Evolutionary conservation across 768 basidiomycete species (phyloP), one percentile per base, ranked within the genome.

Genomic region (Coprinopsis marcescibilis): DNA sequence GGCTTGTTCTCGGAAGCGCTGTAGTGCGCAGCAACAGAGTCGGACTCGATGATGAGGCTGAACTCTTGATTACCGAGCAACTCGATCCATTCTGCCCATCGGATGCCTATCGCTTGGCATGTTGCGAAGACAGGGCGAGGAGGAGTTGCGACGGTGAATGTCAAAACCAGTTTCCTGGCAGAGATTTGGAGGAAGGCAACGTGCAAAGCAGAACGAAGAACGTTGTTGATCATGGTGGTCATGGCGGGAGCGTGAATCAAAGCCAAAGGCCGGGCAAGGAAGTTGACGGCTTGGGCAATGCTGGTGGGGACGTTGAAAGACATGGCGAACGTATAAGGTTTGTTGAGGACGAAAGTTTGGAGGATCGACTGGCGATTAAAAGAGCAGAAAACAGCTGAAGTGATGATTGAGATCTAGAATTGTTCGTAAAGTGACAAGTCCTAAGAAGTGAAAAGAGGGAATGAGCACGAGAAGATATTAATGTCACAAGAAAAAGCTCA

Each of bases 51-150:
- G 43, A 64, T 50, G 32, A 71, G 58, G 25, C 66, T 63, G 29
- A 71, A 66, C n/a, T 61, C 58, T 12, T 59, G 55, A 20, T 59
- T 55, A 12, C 67, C 66, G 20, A 72, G 55, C 25, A 60, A 56
- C 2, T 49, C 40, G 50, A 70, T 65, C 69, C 68, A 72, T 20
- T 65, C 63, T 2, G 56, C 50, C 69, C 69, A 71, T 3, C 49
- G 46, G 11, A 72, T 42, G 15, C 58, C 55, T 15, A 61, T 53
- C 25, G 62, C 65, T 24, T 65, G 54, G 51, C 66, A 70, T 0
- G 67, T 65, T 2, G 61, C 62, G 29, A 60, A 52, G 24, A 72
- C 53, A n/a, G 65, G 59, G 19, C 60, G 61, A n/a, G 69, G 65
- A 17, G 69, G 68, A 35, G 52, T 45, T 8, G 44, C 34, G n/a